Percentiles rank a stretch among this genome's conserved stretches.
phyloP scores from a whole-genome alignment of 176 grass and related monocot species.

The Hordeum marinum region DNA sequence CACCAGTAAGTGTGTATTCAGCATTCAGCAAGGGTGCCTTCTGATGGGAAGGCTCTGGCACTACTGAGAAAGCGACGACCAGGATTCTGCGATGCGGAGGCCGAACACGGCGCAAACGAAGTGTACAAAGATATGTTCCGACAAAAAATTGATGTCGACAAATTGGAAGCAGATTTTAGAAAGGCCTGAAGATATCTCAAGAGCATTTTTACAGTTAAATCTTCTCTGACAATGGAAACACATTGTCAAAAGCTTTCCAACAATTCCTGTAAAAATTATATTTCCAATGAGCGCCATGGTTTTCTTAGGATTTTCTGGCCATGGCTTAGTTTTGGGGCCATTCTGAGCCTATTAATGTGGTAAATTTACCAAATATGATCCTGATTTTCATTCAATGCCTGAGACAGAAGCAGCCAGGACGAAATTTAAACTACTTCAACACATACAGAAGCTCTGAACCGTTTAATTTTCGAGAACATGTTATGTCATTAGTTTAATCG shows the following conservation, averaged over 20 bases:
- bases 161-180: slow-evolving; percentile 22
- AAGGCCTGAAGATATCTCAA: slow-evolving; percentile 40
- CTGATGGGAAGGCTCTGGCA: neutral
- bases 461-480: neutral
- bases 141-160: neutral
- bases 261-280: neutral
- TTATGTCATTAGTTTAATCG: neutral
- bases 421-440: neutral
- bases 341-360: neutral
- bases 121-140: slow-evolving; percentile 36
- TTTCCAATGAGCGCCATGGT: neutral
- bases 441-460: neutral
- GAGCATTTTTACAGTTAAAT: slow-evolving; percentile 47
- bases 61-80: neutral
- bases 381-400: neutral
- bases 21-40: slow-evolving; percentile 10
- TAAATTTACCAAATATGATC: neutral
- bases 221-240: slow-evolving; percentile 37
- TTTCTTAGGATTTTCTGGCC: slow-evolving; percentile 5
- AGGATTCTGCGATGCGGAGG: slow-evolving; percentile 21
- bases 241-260: slow-evolving; percentile 26
- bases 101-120: slow-evolving; percentile 8
- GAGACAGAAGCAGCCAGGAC: neutral
- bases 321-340: neutral
- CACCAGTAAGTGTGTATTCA: slow-evolving; percentile 14